Evolutionary conservation across 2,329 filamentous ascomycete species (phyloP), one percentile per base, ranked within the genome.

Genomic region (Phialocephala subalpina): DNA sequence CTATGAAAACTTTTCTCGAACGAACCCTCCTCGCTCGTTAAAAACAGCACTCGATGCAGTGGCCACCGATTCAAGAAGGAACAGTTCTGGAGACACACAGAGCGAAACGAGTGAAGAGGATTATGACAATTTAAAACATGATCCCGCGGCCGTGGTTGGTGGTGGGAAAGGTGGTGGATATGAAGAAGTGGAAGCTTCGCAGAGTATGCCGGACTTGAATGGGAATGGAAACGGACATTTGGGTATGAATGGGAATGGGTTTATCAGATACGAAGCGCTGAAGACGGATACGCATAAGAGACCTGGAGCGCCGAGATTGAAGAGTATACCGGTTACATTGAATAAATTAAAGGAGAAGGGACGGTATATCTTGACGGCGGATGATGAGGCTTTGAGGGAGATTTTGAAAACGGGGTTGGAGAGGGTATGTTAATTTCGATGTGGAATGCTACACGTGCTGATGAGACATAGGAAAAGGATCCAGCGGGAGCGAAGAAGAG

Each of bases 151-250:
- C 25, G 68, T 76, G 5, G 62, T 74, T 66, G 58, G 73, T 74
- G 36, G 79, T 73, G 66, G 75, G 63, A 67, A 78, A 72, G 66
- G 79, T 74, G 53, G 77, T 70, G 49, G 77, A 64, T 69, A 78
- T 75, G 49, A 74, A 69, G 63, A 69, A 71, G 52, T 63, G 58
- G 49, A 74, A 62, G 67, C 47, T 33, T 42, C 63, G 63, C 27
- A 62, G 67, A 58, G 18, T 16, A 53, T 59, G 11, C 29, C 61
- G 35, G 42, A 53, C 11, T 29, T 53, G 49, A 33, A 53, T 53
- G 49, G 49, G 25, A 33, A 53, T 29, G 49, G 49, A 25, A 33
- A 53, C 18, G 49, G 49, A 25, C 20, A 49, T 42, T 6, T 16
- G 40, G 18, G n/a, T 49, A 12, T 11, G 20, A 56, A 56, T 35